Percentiles rank a stretch among this genome's conserved stretches.
phyloP scores from a whole-genome alignment of 495 filamentous ascomycete species.

The Daldinia vernicosa region DNA sequence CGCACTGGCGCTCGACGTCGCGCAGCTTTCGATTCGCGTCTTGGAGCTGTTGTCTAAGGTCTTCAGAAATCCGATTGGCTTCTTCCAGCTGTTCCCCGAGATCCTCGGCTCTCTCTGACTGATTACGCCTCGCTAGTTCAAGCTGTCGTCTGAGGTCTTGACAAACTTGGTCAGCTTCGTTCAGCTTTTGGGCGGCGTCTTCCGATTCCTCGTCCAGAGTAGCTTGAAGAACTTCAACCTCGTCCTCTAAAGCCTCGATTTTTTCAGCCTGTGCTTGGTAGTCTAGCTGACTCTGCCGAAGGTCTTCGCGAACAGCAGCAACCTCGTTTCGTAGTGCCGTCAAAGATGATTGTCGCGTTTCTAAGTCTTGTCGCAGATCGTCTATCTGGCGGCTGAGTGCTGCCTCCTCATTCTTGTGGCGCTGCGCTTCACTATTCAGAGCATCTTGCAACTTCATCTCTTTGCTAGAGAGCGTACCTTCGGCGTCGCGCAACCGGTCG shows the following conservation, averaged over 20 bases:
- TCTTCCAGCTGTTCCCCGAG: constrained; percentile 77
- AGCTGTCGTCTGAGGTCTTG: constrained; percentile 62
- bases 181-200: constrained; percentile 65
- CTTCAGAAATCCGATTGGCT: constrained; percentile 74
- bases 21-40: constrained; percentile 46
- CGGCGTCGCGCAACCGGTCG: constrained; percentile 75
- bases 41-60: constrained; percentile 68
- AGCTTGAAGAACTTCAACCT: constrained; percentile 78
- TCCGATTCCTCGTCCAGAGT: constrained; percentile 79
- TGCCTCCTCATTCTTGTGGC: constrained; percentile 53
- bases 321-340: constrained; percentile 53
- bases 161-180: constrained; percentile 58
- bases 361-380: constrained; percentile 55
- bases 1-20: constrained; percentile 53
- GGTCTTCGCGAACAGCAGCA: constrained; percentile 70
- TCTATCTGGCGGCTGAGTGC: constrained; percentile 55
- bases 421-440: constrained; percentile 56
- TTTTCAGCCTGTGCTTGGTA: constrained; percentile 71
- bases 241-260: constrained; percentile 78
- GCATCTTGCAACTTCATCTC: constrained; percentile 72
- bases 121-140: constrained; percentile 48
- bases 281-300: constrained; percentile 71
- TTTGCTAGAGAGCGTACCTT: constrained; percentile 71
- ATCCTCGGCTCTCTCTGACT: constrained; percentile 49
- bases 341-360: constrained; percentile 54